Base-by-base conservation (phyloP, 2,329 filamentous ascomycete genomes). In the Ceratocystis albifundus region DNA sequence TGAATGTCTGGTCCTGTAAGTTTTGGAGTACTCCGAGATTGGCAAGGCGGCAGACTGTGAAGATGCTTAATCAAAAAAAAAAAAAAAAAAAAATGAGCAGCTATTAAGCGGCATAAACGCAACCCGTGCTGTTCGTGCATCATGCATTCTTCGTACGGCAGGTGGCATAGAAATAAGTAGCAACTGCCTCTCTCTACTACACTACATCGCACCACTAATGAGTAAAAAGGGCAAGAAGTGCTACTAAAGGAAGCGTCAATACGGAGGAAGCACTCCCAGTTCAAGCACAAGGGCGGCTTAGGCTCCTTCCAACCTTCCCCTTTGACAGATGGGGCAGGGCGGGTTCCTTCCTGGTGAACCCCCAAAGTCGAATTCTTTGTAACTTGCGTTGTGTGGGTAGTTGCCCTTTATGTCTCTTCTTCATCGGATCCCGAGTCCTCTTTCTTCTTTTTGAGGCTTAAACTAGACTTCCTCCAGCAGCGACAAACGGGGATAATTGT, bases 371-470 rank as follows among this genome's bases (percentile, higher is more conserved):
- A 59, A 32, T 32, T 32, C 32, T 12, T 4, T 2, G 36, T 41
- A 12, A 28, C 48, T 15, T 25, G 44, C 30, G 25, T 8, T 61
- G 57, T 41, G 17, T 15, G 32, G 57, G 61, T 4, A 62, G 30
- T 30, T 62, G 61, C 41, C 41, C 44, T 48, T 44, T 63, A 25
- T 63, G 50, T 48, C 20, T 53, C 22, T 62, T 48, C 17, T 44
- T 62, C 41, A 44, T 62, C 53, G 17, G 25, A 59, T 59, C 28
- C n/a, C 53, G 53, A 59, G 53, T 59, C 53, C 20, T 12, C 15
- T 41, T 41, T 15, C 36, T 41, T 41, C 3, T 32, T 22, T 10
- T 59, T 36, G 50, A 28, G 53, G n/a, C 53, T 32, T 2, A 7
- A n/a, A 17, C 4, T 17, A 59, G 28, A 32, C n/a, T 59, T 59